These are phyloP conservation scores for Globisporangium carolinianum DNA, from an alignment of 352 stramenopile genomes.

Conservation along the genomic window DNA sequence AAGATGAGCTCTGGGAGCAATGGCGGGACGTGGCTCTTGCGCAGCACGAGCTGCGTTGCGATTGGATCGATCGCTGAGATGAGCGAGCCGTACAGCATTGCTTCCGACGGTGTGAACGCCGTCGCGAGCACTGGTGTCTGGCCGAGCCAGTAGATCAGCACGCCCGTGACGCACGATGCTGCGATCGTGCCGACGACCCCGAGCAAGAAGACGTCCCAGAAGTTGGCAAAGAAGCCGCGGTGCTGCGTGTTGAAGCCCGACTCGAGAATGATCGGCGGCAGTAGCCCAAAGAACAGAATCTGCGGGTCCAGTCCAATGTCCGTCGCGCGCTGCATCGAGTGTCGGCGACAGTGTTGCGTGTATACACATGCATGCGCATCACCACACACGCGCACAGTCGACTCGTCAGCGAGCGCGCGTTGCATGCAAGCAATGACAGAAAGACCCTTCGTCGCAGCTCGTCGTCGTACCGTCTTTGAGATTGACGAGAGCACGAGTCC, in stretches of 20 bases:
- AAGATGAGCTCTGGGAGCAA: slow-evolving; percentile 86
- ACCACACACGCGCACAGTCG: background rate
- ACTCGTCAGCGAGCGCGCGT: background rate
- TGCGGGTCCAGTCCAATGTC: slow-evolving; percentile 36
- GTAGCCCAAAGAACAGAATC: slow-evolving; percentile 49
- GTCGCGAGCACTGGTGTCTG: slow-evolving; percentile 24
- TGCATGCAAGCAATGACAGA: slow-evolving; percentile 20
- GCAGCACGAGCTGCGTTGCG: slow-evolving; percentile 71
- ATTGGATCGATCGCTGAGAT: slow-evolving; percentile 83
- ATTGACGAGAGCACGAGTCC: slow-evolving; percentile 31
- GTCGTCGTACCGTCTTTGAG: slow-evolving; percentile 18
- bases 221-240: slow-evolving; percentile 50
- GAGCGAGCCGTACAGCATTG: slow-evolving; percentile 70
- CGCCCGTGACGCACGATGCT: slow-evolving; percentile 38
- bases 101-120: slow-evolving; percentile 45
- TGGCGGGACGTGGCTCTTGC: slow-evolving; percentile 33
- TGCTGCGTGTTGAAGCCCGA: slow-evolving; percentile 57
- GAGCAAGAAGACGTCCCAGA: slow-evolving; percentile 29
- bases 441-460: background rate
- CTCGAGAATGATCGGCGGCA: slow-evolving; percentile 63
- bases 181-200: slow-evolving; percentile 47
- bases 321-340: slow-evolving; percentile 12
- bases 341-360: background rate
- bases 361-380: background rate
- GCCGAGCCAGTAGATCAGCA: slow-evolving; percentile 34